Conservation (phyloP, 139 green algal genomes). For the Yamagishiella unicocca region DNA sequence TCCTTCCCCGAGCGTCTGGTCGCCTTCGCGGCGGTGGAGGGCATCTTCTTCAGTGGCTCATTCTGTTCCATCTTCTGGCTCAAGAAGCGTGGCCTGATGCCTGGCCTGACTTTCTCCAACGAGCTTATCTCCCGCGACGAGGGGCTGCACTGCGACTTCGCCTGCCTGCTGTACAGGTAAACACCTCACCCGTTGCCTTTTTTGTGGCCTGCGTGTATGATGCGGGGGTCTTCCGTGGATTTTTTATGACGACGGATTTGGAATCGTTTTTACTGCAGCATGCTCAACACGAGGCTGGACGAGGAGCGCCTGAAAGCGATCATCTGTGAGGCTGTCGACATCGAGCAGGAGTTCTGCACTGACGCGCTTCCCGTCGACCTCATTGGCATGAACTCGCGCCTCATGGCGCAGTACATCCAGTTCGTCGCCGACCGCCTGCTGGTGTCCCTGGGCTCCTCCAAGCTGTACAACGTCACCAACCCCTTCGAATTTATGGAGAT, state of each 20-base stretch:
- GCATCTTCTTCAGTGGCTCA: slow-evolving; percentile 94
- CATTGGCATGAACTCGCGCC: slow-evolving; percentile 89
- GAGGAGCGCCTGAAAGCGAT: slow-evolving; percentile 80
- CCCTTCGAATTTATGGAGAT: slow-evolving; percentile 98
- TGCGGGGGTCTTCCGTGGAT: no score
- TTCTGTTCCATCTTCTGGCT: slow-evolving; percentile 99
- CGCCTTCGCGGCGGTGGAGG: slow-evolving; percentile 97
- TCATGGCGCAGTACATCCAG: slow-evolving; percentile 97
- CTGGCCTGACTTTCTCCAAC: slow-evolving; percentile 98
- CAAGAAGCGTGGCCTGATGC: slow-evolving; percentile 99
- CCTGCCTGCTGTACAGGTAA: slow-evolving; percentile 93
- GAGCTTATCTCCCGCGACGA: slow-evolving; percentile 99
- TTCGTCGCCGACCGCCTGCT: slow-evolving; percentile 96
- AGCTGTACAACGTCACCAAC: slow-evolving; percentile 88
- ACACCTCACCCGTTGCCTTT: no score
- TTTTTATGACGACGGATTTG: no score
- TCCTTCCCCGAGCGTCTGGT: slow-evolving; percentile 73
- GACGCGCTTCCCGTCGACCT: slow-evolving; percentile 68
- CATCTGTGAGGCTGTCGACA: slow-evolving; percentile 92
- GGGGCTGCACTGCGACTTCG: slow-evolving; percentile 98
- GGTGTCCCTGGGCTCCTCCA: slow-evolving; percentile 85
- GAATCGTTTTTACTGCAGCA: slow-evolving; percentile 56
- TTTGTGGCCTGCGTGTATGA: no score
- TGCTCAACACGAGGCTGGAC: slow-evolving; percentile 87
- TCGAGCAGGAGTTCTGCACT: slow-evolving; percentile 94